These are phyloP conservation scores for Colletotrichum tofieldiae DNA, from an alignment of 2,329 filamentous ascomycete genomes.

Conservation along the genomic window DNA sequence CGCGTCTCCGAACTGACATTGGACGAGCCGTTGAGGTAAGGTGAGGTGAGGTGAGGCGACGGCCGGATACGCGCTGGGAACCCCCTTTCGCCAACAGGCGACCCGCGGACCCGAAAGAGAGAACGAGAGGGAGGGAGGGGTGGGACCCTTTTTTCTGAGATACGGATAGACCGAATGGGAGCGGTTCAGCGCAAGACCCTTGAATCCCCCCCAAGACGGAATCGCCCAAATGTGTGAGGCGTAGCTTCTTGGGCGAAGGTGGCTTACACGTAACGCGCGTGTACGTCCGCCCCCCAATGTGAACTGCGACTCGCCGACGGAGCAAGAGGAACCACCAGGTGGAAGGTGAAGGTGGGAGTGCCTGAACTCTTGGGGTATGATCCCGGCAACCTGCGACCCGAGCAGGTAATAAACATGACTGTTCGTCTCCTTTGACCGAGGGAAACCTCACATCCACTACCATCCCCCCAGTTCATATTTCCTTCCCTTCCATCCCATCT, in stretches of 20 bases:
- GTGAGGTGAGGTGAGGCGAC: not conserved
- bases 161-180: constrained; percentile 5
- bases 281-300: not conserved
- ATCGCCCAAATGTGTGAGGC: constrained; percentile 7
- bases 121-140: not conserved
- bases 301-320: not conserved
- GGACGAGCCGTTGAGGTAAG: not conserved
- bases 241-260: constrained; percentile 5
- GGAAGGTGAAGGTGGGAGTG: not conserved
- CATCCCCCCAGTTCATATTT: constrained; percentile 21
- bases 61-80: not conserved
- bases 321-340: not conserved
- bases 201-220: constrained; percentile 5
- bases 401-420: constrained; percentile 6
- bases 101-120: not conserved
- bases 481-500: constrained; percentile 22
- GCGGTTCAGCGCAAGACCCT: constrained; percentile 7
- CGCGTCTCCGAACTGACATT: not conserved
- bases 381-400: constrained; percentile 1
- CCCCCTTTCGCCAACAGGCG: constrained; percentile 2
- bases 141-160: constrained; percentile 5
- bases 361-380: constrained; percentile 6
- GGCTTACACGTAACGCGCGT: constrained; percentile 16
- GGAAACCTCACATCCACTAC: constrained; percentile 1
- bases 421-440: constrained; percentile 11